phyloP scores from a whole-genome alignment of 2,329 filamentous ascomycete species.

The Stenocarpella maydis region DNA sequence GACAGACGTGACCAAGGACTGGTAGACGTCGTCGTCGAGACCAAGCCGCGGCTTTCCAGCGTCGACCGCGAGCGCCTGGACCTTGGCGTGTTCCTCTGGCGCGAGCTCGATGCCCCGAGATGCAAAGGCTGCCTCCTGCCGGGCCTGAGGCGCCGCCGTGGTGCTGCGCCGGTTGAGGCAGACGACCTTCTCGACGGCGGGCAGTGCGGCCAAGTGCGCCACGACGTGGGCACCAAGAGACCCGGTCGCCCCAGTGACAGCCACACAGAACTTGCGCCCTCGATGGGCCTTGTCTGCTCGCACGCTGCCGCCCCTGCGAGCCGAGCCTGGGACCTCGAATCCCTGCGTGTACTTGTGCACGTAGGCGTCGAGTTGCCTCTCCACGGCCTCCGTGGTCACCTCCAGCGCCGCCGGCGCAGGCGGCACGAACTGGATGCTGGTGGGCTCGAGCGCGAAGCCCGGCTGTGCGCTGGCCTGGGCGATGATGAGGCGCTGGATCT shows the following conservation, averaged over 20 bases:
- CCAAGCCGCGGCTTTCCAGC: slow-evolving; percentile 52
- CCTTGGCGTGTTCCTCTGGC: slow-evolving; percentile 42
- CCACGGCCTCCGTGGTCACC: neutral
- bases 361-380: slow-evolving; percentile 6
- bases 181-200: slow-evolving; percentile 44
- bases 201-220: slow-evolving; percentile 39
- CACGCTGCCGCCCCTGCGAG: slow-evolving; percentile 49
- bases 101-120: slow-evolving; percentile 30
- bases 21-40: slow-evolving; percentile 45
- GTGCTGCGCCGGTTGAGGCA: slow-evolving; percentile 55
- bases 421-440: neutral
- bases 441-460: neutral
- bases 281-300: neutral
- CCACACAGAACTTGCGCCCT: slow-evolving; percentile 35
- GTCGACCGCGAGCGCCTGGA: slow-evolving; percentile 52
- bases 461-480: too few relatives aligned
- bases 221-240: slow-evolving; percentile 50
- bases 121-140: slow-evolving; percentile 45
- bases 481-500: slow-evolving; percentile 42
- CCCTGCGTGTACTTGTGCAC: slow-evolving; percentile 7
- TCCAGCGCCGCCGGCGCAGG: neutral
- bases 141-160: slow-evolving; percentile 37
- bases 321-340: slow-evolving; percentile 53
- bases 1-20: slow-evolving; percentile 46
- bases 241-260: slow-evolving; percentile 50